Evolutionary conservation across 331 rosid species (phyloP).

Genomic region (Telfairia occidentalis): DNA sequence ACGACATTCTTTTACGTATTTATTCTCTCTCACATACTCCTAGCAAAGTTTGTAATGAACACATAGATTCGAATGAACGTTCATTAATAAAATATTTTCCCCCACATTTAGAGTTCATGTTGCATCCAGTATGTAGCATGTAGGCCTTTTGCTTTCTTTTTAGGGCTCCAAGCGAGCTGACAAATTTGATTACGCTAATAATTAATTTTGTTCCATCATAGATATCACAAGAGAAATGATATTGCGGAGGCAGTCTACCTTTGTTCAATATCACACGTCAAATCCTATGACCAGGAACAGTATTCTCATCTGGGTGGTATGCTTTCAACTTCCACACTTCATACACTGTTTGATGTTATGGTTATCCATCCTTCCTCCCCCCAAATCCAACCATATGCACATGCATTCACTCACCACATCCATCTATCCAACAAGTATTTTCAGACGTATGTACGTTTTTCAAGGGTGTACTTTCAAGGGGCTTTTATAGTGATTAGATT

Average conservation of each 20-base stretch:
- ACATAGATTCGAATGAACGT: background rate
- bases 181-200: background rate
- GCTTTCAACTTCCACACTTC: constrained; percentile 14
- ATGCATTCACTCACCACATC: background rate
- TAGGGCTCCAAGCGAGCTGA: background rate
- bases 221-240: constrained; percentile 60
- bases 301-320: constrained; percentile 70
- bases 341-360: background rate
- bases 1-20: background rate
- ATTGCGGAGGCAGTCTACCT: constrained; percentile 72
- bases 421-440: background rate
- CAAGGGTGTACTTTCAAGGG: background rate
- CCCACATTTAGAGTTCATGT: background rate
- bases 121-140: background rate
- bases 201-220: background rate
- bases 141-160: background rate
- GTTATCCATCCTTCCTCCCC: background rate
- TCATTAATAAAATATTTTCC: background rate
- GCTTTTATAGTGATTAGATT: background rate
- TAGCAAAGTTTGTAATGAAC: background rate
- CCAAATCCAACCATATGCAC: background rate
- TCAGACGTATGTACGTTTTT: background rate
- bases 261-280: constrained; percentile 59
- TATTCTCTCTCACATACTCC: background rate
- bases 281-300: constrained; percentile 43